These are phyloP conservation scores for Inga leiocalycina DNA, from an alignment of 306 rosid species.

Conservation along the genomic window DNA sequence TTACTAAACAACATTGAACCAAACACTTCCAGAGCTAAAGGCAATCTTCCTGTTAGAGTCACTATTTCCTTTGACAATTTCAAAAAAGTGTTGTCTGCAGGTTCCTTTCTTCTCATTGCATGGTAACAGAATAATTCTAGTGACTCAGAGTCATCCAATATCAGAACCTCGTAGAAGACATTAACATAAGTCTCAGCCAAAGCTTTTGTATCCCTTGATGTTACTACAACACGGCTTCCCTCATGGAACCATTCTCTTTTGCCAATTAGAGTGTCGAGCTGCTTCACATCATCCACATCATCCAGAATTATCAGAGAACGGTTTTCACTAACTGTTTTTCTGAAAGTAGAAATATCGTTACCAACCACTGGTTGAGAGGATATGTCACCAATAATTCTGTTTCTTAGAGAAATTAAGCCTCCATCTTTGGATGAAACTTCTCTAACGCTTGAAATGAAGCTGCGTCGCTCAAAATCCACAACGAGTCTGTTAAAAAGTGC, in stretches of 20 bases:
- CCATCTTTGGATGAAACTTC: slow-evolving; percentile 37
- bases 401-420: slow-evolving; percentile 50
- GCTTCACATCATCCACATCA: slow-evolving; percentile 54
- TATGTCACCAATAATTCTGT: slow-evolving; percentile 36
- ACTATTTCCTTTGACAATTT: slow-evolving; percentile 50
- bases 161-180: slow-evolving; percentile 50
- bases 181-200: slow-evolving; percentile 19
- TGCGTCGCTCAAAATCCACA: slow-evolving; percentile 35
- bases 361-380: neutral
- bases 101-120: slow-evolving; percentile 51
- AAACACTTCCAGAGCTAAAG: slow-evolving; percentile 73
- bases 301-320: slow-evolving; percentile 61
- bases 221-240: slow-evolving; percentile 60
- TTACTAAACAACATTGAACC: slow-evolving; percentile 57
- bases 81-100: slow-evolving; percentile 7
- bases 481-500: slow-evolving; percentile 53
- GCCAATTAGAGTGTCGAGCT: slow-evolving; percentile 45
- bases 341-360: slow-evolving; percentile 31
- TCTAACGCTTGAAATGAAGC: slow-evolving; percentile 58
- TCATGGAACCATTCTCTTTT: slow-evolving; percentile 49
- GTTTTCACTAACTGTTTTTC: slow-evolving; percentile 25
- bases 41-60: slow-evolving; percentile 54
- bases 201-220: slow-evolving; percentile 50
- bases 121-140: slow-evolving; percentile 61
- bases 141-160: slow-evolving; percentile 35